phyloP scores from a whole-genome alignment of 2,329 filamentous ascomycete species.

The Penicillium griseofulvum region DNA sequence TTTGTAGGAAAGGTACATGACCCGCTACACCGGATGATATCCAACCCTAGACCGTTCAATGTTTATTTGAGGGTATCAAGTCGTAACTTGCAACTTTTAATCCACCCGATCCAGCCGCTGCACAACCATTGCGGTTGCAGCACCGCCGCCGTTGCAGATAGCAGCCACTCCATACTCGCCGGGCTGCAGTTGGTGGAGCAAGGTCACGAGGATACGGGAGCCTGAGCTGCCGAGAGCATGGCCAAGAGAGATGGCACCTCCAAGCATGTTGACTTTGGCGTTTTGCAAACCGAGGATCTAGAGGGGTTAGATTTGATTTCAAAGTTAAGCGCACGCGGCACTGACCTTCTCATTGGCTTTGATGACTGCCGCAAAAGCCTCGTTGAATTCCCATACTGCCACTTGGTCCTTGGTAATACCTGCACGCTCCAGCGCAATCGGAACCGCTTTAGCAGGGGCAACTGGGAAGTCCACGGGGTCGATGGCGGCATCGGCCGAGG shows the following conservation, averaged over 20 bases:
- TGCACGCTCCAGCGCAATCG: conserved; percentile 81
- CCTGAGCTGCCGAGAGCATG: conserved; percentile 93
- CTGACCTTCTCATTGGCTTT: conserved; percentile 84
- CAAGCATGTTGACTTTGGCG: conserved; percentile 80
- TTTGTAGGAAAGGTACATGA: not conserved
- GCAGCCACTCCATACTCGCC: conserved; percentile 94
- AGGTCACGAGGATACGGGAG: conserved; percentile 81
- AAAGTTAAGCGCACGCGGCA: not conserved
- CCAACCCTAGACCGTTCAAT: not conserved
- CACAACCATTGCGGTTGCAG: conserved; percentile 86
- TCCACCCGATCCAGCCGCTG: conserved; percentile 66
- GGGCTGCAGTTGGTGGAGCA: conserved; percentile 86
- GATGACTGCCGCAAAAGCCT: conserved; percentile 94
- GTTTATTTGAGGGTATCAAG: conserved; percentile 16
- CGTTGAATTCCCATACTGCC: conserved; percentile 96
- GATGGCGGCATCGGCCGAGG: conserved; percentile 83
- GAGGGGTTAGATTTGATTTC: conserved; percentile 13
- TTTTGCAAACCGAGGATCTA: conserved; percentile 76
- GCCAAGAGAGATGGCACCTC: conserved; percentile 86
- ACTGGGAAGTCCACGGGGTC: conserved; percentile 93
- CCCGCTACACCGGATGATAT: not conserved
- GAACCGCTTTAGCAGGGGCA: conserved; percentile 87
- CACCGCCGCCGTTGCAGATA: conserved; percentile 95
- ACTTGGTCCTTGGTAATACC: conserved; percentile 91
- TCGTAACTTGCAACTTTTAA: conserved; percentile 12